A percentile compares a stretch with the other conserved stretches of the same genome.
Conservation (phyloP, 1,139 yeast species). For the Yamadazyma dendronema region DNA sequence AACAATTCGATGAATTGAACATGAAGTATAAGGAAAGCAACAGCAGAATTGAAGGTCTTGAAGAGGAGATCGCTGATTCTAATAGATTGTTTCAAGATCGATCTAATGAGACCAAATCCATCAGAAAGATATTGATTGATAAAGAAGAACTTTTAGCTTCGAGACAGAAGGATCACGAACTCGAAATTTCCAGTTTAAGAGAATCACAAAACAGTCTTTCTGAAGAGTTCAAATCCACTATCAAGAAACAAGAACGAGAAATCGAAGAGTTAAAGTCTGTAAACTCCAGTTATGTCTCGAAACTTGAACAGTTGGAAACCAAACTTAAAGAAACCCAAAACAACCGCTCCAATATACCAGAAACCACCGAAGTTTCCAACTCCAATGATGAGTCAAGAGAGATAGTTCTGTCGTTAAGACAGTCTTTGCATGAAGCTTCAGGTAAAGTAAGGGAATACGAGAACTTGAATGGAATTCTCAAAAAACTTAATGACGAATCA, state of each 20-base stretch:
- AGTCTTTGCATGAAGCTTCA: conserved; percentile 50
- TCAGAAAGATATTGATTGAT: conserved; percentile 68
- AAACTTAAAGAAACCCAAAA: conserved; percentile 33
- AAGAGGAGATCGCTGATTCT: conserved; percentile 77
- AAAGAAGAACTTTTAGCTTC: conserved; percentile 57
- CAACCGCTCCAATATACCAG: background rate
- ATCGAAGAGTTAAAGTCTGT: conserved; percentile 41
- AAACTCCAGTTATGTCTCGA: conserved; percentile 26
- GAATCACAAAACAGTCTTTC: conserved; percentile 58
- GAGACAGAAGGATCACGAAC: conserved; percentile 35
- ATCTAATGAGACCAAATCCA: conserved; percentile 70
- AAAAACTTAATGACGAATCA: conserved; percentile 66
- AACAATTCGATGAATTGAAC: conserved; percentile 75
- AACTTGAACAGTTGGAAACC: conserved; percentile 32
- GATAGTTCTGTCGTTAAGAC: conserved; percentile 49
- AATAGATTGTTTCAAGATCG: conserved; percentile 75
- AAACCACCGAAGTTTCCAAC: background rate
- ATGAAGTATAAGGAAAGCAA: conserved; percentile 67
- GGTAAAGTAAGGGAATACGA: conserved; percentile 55
- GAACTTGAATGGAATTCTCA: conserved; percentile 53
- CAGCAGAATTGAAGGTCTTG: conserved; percentile 61
- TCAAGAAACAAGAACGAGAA: conserved; percentile 53
- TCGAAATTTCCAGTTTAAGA: conserved; percentile 29
- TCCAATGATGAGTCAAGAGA: conserved; percentile 20
- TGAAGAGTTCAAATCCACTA: conserved; percentile 45